Conservation (phyloP, 2,329 filamentous ascomycete species). For the Xylaria sp. region DNA sequence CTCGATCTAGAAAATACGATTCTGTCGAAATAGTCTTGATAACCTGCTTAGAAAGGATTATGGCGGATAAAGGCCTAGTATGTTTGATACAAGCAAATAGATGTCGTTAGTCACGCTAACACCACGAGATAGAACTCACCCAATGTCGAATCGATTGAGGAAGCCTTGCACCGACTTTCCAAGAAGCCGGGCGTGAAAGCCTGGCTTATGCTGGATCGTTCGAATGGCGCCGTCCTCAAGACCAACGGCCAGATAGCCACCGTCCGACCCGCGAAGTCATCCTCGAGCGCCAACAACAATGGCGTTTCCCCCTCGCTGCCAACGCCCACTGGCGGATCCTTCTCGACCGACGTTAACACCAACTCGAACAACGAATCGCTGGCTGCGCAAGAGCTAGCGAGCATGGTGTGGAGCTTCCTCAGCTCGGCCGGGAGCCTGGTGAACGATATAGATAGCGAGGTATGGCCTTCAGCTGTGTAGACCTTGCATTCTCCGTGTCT, state of each 20-base stretch:
- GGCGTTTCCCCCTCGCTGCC: constrained; percentile 40
- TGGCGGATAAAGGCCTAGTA: constrained; percentile 48
- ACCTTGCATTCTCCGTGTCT: constrained; percentile 5
- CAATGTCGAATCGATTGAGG: constrained; percentile 70
- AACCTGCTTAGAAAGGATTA: constrained; percentile 15
- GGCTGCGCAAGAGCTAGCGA: constrained; percentile 77
- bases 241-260: constrained; percentile 75
- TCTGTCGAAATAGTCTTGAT: neutral
- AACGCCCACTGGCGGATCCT: constrained; percentile 52
- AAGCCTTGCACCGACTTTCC: constrained; percentile 75
- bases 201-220: constrained; percentile 78
- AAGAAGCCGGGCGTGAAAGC: constrained; percentile 84
- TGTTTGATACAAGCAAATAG: constrained; percentile 9
- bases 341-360: constrained; percentile 58
- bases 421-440: constrained; percentile 75
- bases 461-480: constrained; percentile 50
- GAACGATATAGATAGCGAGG: constrained; percentile 78
- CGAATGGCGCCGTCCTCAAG: constrained; percentile 78
- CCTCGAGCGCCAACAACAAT: constrained; percentile 36
- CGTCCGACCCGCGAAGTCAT: constrained; percentile 59
- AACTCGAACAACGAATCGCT: constrained; percentile 62
- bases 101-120: constrained; percentile 10
- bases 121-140: constrained; percentile 50
- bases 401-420: constrained; percentile 81
- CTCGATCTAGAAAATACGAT: neutral